Base-by-base conservation (phyloP, 768 basidiomycete species). In the Tricholoma sp. region DNA sequence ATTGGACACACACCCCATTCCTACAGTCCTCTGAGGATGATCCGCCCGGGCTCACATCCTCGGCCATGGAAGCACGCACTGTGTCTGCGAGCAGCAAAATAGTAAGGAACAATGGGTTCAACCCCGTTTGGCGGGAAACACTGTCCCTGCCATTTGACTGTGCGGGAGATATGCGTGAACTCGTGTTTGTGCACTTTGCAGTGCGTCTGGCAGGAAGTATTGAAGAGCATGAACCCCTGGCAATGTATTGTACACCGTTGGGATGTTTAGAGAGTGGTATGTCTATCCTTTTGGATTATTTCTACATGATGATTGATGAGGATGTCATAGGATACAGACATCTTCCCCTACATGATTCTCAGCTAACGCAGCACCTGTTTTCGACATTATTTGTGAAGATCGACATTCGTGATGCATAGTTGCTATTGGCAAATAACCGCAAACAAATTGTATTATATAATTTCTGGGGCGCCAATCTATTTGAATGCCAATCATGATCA, bases 81-180 rank as follows among this genome's bases (percentile, higher is more conserved):
- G 69, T 86, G n/a, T 76, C 78, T 4, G 69, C 69, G 55, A 78
- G 80, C 43, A 96, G 92, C 3, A 72, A 71, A 19, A 74, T 79
- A 0, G 83, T 95, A 55, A 84, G 83, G 71, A 88, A 91, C 68
- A 95, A 95, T 66, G 92, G 94, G 0, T 94, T 96, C 75, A 97
- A 97, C 69, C 96, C 96, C 0, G 73, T 83, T 1, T 98, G 94
- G 91, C 79, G 91, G 60, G 84, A 94, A 64, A 67, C 69, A 37
- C 71, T 94, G 22, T 70, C 72, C 18, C 69, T 95, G 19, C 85
- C 86, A n/a, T 94, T 94, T 64, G 83, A 84, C 51, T 85, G 86
- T 62, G 78, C 88, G 27, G 83, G 85, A 5, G 73, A 71, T 39
- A 91, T 95, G 88, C 75, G 74, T 58, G 91, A 94, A 29, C 76